Conservation (phyloP, 208 protist genomes). For the Wallacemonas sp. region DNA sequence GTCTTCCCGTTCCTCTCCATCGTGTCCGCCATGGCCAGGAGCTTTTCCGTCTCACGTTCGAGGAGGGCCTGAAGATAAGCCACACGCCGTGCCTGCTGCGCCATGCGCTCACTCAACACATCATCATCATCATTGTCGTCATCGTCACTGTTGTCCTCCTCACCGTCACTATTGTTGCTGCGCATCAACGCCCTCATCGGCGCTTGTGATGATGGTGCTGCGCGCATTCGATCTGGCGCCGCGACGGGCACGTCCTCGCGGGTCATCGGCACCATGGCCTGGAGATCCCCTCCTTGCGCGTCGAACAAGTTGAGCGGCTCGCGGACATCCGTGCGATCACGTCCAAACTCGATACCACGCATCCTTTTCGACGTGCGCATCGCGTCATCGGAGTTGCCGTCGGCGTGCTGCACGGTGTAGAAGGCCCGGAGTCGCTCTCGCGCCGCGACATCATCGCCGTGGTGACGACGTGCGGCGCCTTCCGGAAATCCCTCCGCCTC, state of each 20-base stretch:
- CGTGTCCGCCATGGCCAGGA: neutral
- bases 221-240: neutral
- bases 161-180: neutral
- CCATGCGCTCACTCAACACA: neutral
- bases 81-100: conserved; percentile 6
- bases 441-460: conserved; percentile 7
- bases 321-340: conserved; percentile 3
- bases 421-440: conserved; percentile 3
- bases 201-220: neutral
- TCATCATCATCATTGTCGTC: neutral
- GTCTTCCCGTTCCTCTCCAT: no score
- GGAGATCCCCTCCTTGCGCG: neutral
- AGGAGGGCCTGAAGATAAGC: neutral
- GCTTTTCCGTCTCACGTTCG: neutral
- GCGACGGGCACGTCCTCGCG: neutral
- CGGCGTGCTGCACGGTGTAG: neutral
- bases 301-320: conserved; percentile 13
- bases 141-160: neutral
- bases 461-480: conserved; percentile 10
- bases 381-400: neutral
- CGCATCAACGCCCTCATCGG: neutral
- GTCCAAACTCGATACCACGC: neutral
- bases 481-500: conserved; percentile 46
- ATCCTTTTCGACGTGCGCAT: neutral
- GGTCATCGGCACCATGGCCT: neutral